Evolutionary conservation across 1,139 yeast species (phyloP).

Genomic region (Hansenula anomala): DNA sequence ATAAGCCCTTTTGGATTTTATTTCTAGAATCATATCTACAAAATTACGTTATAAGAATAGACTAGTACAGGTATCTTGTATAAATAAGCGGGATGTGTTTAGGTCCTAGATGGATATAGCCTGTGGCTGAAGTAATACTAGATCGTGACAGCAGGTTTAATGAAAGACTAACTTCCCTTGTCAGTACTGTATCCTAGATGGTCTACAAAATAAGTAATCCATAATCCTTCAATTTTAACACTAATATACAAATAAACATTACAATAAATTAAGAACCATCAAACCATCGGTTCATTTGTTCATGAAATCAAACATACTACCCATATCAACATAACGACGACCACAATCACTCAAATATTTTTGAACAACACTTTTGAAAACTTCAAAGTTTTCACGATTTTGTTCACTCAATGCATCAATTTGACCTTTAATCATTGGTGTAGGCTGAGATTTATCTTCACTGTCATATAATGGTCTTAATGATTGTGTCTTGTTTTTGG

Average conservation of each 20-base stretch:
- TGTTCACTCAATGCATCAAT: conserved; percentile 75
- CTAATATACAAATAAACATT: background rate
- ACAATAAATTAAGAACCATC: background rate
- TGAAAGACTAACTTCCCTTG: too few species aligned
- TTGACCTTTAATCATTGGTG: conserved; percentile 50
- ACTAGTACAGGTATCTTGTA: too few species aligned
- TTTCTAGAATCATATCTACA: too few species aligned
- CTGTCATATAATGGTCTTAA: conserved; percentile 43
- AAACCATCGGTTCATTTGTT: conserved; percentile 5
- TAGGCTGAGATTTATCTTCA: conserved; percentile 31
- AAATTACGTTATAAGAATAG: too few species aligned
- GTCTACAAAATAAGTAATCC: background rate
- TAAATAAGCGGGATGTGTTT: too few species aligned
- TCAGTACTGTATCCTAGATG: too few species aligned
- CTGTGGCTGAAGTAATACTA: too few species aligned
- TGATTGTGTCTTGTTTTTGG: conserved; percentile 58
- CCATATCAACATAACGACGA: conserved; percentile 87
- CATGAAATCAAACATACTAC: conserved; percentile 64
- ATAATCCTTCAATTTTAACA: too few species aligned
- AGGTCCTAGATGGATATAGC: too few species aligned
- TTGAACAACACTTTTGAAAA: conserved; percentile 57
- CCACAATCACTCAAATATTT: conserved; percentile 83
- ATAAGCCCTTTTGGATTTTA: too few species aligned
- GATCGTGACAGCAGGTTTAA: too few species aligned
- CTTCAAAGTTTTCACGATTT: conserved; percentile 59